These are phyloP conservation scores for Aethionema arabicum DNA, from an alignment of 345 rosid genomes.

Conservation along the genomic window DNA sequence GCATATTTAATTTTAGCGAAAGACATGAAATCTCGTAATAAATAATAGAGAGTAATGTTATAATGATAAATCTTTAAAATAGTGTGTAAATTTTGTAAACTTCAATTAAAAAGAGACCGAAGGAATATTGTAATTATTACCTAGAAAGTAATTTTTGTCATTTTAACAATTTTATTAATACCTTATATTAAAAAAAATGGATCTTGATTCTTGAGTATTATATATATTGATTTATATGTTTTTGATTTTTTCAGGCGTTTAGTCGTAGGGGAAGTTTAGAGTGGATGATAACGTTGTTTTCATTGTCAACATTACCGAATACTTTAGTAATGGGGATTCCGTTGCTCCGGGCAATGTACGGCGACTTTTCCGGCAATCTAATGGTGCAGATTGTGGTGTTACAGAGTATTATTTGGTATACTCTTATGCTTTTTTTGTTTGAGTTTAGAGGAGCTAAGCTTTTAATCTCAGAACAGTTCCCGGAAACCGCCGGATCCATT, in stretches of 20 bases:
- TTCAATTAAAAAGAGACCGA: no score
- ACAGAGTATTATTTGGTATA: constrained; percentile 82
- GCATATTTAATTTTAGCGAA: no score
- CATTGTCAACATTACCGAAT: constrained; percentile 78
- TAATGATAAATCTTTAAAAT: no score
- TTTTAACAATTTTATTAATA: no score
- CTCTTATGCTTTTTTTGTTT: constrained; percentile 74
- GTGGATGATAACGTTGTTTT: constrained; percentile 83
- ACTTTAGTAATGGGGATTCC: constrained; percentile 90
- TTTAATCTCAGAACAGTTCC: constrained; percentile 76
- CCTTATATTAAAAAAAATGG: no score
- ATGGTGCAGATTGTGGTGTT: constrained; percentile 89
- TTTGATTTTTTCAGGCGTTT: constrained; percentile 32
- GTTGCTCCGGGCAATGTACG: constrained; percentile 78
- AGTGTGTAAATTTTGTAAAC: no score
- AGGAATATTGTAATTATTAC: no score
- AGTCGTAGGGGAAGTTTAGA: constrained; percentile 56
- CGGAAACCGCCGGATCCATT: constrained; percentile 76
- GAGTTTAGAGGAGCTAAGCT: constrained; percentile 79
- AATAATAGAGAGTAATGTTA: no score
- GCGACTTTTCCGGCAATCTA: constrained; percentile 65
- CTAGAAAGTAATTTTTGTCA: no score
- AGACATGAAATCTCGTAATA: no score
- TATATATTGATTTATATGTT: not conserved
- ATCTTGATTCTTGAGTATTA: no score